Percentiles rank a stretch among this genome's conserved stretches.
Conservation (phyloP, 148 eudicot species). For the Linanthus parryae region DNA sequence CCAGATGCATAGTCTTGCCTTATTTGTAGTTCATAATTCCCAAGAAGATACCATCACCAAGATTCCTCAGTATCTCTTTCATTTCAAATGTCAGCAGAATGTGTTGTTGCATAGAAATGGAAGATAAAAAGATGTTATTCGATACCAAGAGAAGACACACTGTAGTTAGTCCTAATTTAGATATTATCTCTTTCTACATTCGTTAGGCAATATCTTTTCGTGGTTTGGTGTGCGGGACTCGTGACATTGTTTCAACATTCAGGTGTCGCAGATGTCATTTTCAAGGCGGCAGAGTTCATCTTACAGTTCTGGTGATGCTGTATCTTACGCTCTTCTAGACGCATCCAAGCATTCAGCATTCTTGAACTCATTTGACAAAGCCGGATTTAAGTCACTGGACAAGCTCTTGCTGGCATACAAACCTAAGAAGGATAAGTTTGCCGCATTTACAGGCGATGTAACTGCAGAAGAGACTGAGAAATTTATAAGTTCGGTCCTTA, state of each 20-base stretch:
- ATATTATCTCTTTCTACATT: too few relatives aligned
- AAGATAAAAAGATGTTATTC: too few relatives aligned
- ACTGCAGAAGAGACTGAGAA: constrained; percentile 58
- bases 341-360: constrained; percentile 63
- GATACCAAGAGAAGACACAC: too few relatives aligned
- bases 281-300: constrained; percentile 41
- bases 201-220: too few relatives aligned
- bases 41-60: too few relatives aligned
- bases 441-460: constrained; percentile 36
- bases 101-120: too few relatives aligned
- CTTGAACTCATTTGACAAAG: constrained; percentile 52
- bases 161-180: too few relatives aligned
- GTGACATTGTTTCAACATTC: constrained; percentile 3
- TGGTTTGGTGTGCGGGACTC: too few relatives aligned
- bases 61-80: too few relatives aligned
- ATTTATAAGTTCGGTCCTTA: constrained; percentile 71
- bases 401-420: constrained; percentile 73
- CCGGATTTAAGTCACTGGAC: constrained; percentile 53
- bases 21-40: too few relatives aligned
- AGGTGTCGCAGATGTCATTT: constrained; percentile 77
- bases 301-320: constrained; percentile 44
- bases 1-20: too few relatives aligned
- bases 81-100: too few relatives aligned
- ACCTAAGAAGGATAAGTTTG: constrained; percentile 66
- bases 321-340: constrained; percentile 64